Evolutionary conservation across 495 filamentous ascomycete genomes (phyloP), one percentile per base, ranked within the genome.

Genomic region (Astrothelium subdiscretum): DNA sequence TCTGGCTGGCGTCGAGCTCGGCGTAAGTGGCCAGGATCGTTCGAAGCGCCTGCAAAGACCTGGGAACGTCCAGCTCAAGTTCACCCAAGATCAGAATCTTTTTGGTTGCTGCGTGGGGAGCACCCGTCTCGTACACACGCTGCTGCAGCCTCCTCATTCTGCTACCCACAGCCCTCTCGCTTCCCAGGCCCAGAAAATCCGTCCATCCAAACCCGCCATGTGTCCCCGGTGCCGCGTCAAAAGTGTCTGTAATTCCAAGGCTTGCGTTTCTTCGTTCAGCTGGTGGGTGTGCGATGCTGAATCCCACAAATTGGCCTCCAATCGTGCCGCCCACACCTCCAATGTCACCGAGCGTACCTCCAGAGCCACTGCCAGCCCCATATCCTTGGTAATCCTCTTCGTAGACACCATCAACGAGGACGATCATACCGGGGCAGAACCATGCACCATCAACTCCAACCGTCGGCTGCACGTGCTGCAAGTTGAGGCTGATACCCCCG

Each of bases 341-440:
- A 65, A 83, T 87, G 11, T 86, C 83, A 32, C 88, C 87, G 0
- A 95, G 77, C 11, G 63, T 64, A 8, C 72, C 70, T 29, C 42
- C 63, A 27, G 66, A 66, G 0, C 83, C 84, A 11, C 81, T 84
- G 10, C 85, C 84, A 35, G 75, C 73, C 31, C 82, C 80, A 54
- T 54, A 54, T 8, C 48, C 48, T 67, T 84, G 83, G 61, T 88
- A 88, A 67, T 95, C 90, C 72, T 97, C 94, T 73, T 96, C 91
- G 70, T 97, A 98, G 24, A 91, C 81, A 1, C 94, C 94, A 69
- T 97, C 95, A 6, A 97, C 83, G 31, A 97, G 79, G 2, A 97
- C 87, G 62, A 98, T 90, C 90, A 96, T 96, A 1, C 94, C 94
- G 0, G 94, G 92, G 0, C 85, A 82, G 69, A 96, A 95, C 87